phyloP scores from a whole-genome alignment of 257 asterid genomes.

The Petunia axillaris region DNA sequence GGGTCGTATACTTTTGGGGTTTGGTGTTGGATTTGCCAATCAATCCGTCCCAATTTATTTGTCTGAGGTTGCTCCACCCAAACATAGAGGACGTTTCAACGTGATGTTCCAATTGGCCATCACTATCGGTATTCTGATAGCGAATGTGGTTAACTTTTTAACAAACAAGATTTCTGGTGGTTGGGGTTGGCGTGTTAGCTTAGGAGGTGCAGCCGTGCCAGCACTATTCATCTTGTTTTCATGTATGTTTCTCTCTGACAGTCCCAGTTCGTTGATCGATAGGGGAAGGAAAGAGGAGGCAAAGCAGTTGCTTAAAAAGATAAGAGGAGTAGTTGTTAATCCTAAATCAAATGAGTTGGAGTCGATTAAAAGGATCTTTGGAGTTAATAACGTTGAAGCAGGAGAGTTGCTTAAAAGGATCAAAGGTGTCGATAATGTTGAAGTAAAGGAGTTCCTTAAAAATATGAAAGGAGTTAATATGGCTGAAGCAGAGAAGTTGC shows the following conservation, averaged over 20 bases:
- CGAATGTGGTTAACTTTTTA: conserved; percentile 34
- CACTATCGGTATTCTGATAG: conserved; percentile 28
- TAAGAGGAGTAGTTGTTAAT: conserved; percentile 7
- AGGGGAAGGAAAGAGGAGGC: not conserved
- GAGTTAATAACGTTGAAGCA: too few species aligned
- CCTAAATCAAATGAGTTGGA: too few species aligned
- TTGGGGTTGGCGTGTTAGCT: conserved; percentile 38
- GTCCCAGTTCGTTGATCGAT: not conserved
- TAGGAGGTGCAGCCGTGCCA: conserved; percentile 27
- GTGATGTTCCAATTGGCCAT: conserved; percentile 30
- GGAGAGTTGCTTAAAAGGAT: too few species aligned
- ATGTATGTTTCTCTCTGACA: conserved; percentile 4
- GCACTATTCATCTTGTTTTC: conserved; percentile 24
- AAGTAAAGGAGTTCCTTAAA: too few species aligned
- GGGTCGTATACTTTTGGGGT: not conserved
- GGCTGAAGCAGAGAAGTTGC: too few species aligned
- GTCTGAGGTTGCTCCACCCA: conserved; percentile 33
- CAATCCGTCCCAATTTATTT: conserved; percentile 34
- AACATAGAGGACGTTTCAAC: conserved; percentile 30
- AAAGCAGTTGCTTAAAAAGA: not conserved
- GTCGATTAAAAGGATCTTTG: too few species aligned
- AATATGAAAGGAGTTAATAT: too few species aligned
- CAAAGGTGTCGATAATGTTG: too few species aligned
- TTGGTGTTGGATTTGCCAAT: conserved; percentile 18
- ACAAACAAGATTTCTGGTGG: conserved; percentile 29